These are phyloP conservation scores for Saposhnikovia divaricata DNA, from an alignment of 129 eudicot species.

Conservation along the genomic window DNA sequence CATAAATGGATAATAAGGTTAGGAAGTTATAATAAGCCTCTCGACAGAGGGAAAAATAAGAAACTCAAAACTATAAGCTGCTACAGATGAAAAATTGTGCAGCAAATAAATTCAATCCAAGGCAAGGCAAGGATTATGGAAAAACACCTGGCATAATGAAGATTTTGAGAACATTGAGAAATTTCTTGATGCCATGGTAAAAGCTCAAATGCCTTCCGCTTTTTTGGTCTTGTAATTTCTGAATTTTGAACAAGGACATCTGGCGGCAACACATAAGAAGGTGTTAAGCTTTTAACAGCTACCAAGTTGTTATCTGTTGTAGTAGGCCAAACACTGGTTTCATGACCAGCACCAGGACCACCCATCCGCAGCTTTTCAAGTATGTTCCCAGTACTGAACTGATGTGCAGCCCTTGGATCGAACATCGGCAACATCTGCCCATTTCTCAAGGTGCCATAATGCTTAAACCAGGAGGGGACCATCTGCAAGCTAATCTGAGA, in stretches of 20 bases:
- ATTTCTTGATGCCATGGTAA: conserved; percentile 56
- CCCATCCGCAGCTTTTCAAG: conserved; percentile 24
- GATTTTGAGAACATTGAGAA: conserved; percentile 23
- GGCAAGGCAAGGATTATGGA: not conserved
- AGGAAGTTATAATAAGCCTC: not conserved
- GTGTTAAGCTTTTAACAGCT: conserved; percentile 7
- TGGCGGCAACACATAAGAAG: conserved; percentile 21
- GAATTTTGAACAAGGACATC: conserved; percentile 23
- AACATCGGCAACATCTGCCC: conserved; percentile 23
- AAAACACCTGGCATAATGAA: conserved; percentile 40
- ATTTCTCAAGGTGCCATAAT: conserved; percentile 22
- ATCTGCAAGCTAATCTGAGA: conserved; percentile 26
- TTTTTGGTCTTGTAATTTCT: conserved; percentile 33
- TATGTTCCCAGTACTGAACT: conserved; percentile 19
- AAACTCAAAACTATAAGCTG: not conserved
- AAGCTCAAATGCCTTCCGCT: conserved; percentile 43
- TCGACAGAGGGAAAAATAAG: not conserved
- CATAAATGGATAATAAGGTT: conserved; percentile 9
- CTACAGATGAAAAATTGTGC: not conserved
- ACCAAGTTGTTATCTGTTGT: conserved; percentile 14
- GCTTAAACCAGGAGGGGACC: conserved; percentile 37
- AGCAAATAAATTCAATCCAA: not conserved
- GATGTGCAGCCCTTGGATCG: conserved; percentile 22
- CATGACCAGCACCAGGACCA: conserved; percentile 32
- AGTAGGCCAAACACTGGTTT: conserved; percentile 27